Conservation (phyloP, 2,329 filamentous ascomycete genomes). For the Alternaria metachromatica region DNA sequence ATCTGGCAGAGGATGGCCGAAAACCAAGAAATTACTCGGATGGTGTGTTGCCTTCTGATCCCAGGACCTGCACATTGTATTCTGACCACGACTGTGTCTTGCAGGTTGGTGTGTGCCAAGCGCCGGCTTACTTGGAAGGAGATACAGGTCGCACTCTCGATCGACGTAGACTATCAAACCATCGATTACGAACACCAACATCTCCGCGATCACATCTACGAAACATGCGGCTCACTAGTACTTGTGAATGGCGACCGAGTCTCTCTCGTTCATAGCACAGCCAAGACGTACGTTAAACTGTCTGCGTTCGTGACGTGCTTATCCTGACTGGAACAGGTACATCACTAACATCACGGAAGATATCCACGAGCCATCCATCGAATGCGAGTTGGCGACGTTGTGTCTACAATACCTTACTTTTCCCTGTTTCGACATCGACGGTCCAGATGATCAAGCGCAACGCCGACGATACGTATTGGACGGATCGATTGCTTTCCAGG, state of each 20-base stretch:
- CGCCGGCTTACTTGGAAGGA: not conserved
- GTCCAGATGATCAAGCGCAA: not conserved
- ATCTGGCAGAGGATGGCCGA: not conserved
- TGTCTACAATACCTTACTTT: not conserved
- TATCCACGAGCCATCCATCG: not conserved
- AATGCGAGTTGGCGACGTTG: not conserved
- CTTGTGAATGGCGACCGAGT: not conserved
- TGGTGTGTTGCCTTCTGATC: not conserved
- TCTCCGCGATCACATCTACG: not conserved
- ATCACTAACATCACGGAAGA: not conserved
- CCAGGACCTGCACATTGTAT: too few relatives aligned
- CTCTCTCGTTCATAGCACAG: not conserved
- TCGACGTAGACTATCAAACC: accelerated
- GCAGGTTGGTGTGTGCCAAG: not conserved
- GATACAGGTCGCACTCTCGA: not conserved
- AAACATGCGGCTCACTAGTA: not conserved
- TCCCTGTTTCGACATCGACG: not conserved
- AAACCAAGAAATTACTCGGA: not conserved
- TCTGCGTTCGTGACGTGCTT: too few relatives aligned
- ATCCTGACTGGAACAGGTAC: not conserved
- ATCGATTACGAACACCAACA: not conserved
- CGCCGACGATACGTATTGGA: not conserved
- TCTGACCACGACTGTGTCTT: not conserved
- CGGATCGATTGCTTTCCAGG: not conserved
- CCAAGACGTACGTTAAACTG: not conserved